Evolutionary conservation across 2,329 filamentous ascomycete species (phyloP).

Genomic region (Calonectria hongkongensis): DNA sequence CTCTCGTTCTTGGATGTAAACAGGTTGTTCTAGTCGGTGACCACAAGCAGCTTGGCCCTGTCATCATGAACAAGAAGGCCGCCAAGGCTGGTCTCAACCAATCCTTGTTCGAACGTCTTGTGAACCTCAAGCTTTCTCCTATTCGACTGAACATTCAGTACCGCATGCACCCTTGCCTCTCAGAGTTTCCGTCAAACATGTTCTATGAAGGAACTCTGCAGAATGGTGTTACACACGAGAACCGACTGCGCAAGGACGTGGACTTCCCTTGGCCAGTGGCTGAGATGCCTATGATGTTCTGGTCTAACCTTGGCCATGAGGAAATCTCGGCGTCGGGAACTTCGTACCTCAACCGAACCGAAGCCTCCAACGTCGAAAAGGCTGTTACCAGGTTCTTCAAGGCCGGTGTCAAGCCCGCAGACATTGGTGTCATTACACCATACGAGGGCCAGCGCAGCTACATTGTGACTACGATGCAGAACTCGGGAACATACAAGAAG

Average conservation of each 20-base stretch:
- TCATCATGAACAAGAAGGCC: slow-evolving; percentile 99
- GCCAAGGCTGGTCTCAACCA: slow-evolving; percentile 98
- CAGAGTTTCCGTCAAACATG: slow-evolving; percentile 99
- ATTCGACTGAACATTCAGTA: slow-evolving; percentile 98
- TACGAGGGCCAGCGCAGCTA: slow-evolving; percentile 99
- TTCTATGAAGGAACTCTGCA: slow-evolving; percentile 98
- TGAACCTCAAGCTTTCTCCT: slow-evolving; percentile 91
- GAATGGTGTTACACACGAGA: slow-evolving; percentile 93
- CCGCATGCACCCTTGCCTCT: slow-evolving; percentile 98
- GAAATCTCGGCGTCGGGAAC: slow-evolving; percentile 99
- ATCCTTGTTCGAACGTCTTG: slow-evolving; percentile 97
- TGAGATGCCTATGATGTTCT: slow-evolving; percentile 99
- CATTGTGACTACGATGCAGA: slow-evolving; percentile 99
- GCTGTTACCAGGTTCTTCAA: slow-evolving; percentile 99
- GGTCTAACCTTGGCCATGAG: slow-evolving; percentile 97
- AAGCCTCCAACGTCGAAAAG: slow-evolving; percentile 98
- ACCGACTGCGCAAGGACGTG: slow-evolving; percentile 92
- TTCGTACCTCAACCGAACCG: slow-evolving; percentile 97
- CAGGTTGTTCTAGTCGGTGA: slow-evolving; percentile 99
- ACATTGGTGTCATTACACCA: slow-evolving; percentile 98
- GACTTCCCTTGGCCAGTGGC: slow-evolving; percentile 98
- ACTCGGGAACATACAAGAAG: slow-evolving; percentile 97
- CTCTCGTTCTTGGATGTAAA: slow-evolving; percentile 96
- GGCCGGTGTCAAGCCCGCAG: slow-evolving; percentile 92
- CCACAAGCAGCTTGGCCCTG: slow-evolving; percentile 97